These are phyloP conservation scores for Sisymbrium irio DNA, from an alignment of 345 rosid species.

Conservation along the genomic window DNA sequence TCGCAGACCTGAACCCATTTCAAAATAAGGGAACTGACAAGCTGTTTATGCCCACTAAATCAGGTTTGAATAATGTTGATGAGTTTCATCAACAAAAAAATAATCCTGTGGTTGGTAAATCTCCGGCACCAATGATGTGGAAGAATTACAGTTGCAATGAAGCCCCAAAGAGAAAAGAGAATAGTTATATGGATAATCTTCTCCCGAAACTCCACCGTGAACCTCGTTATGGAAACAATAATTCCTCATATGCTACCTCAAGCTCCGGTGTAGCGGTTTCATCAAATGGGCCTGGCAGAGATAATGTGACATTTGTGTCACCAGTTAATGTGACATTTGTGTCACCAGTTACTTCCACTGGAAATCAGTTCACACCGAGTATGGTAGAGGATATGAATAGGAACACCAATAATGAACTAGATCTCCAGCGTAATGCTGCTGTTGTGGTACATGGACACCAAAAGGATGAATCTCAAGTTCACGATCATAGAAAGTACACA, in stretches of 20 bases:
- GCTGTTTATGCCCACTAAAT: slow-evolving; percentile 49
- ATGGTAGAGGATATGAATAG: slow-evolving; percentile 38
- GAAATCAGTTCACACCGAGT: slow-evolving; percentile 40
- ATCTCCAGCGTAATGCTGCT: slow-evolving; percentile 38
- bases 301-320: slow-evolving; percentile 41
- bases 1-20: slow-evolving; percentile 94
- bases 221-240: slow-evolving; percentile 52
- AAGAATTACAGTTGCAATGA: slow-evolving; percentile 84
- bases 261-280: slow-evolving; percentile 43
- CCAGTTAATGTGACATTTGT: slow-evolving; percentile 37
- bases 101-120: slow-evolving; percentile 54
- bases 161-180: slow-evolving; percentile 74
- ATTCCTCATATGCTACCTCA: slow-evolving; percentile 51
- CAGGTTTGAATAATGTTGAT: slow-evolving; percentile 50
- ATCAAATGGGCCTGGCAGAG: slow-evolving; percentile 40
- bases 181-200: slow-evolving; percentile 60
- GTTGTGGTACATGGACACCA: slow-evolving; percentile 35
- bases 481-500: slow-evolving; percentile 48
- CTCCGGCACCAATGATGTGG: slow-evolving; percentile 80
- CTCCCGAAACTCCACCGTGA: slow-evolving; percentile 71
- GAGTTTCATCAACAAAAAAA: slow-evolving; percentile 59
- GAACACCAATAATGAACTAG: slow-evolving; percentile 35
- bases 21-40: slow-evolving; percentile 81
- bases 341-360: slow-evolving; percentile 41
- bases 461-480: slow-evolving; percentile 44